These are phyloP conservation scores for Fusarium sp. DNA, from an alignment of 2,329 filamentous ascomycete species.

Conservation along the genomic window DNA sequence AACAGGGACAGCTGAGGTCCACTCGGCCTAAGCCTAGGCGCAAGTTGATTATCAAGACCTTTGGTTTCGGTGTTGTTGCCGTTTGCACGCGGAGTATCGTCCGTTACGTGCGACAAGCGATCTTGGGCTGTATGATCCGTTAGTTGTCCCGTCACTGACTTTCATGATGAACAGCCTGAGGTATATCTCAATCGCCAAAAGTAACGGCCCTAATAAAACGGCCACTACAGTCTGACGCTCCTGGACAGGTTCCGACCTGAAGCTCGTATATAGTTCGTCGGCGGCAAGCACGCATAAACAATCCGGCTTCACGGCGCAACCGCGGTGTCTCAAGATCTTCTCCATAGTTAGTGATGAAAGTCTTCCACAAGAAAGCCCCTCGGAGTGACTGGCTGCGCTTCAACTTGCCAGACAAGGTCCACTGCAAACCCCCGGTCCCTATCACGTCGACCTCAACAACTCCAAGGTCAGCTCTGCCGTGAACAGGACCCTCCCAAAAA, in stretches of 20 bases:
- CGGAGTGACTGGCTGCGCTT: slow-evolving; percentile 34
- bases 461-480: slow-evolving; percentile 26
- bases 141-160: not conserved
- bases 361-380: slow-evolving; percentile 16
- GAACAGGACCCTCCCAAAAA: slow-evolving; percentile 15
- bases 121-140: slow-evolving; percentile 4
- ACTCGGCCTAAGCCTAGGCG: slow-evolving; percentile 28
- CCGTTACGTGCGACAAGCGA: slow-evolving; percentile 30
- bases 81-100: slow-evolving; percentile 40
- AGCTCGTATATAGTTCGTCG: slow-evolving; percentile 3
- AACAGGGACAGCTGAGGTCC: slow-evolving; percentile 47
- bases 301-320: slow-evolving; percentile 41
- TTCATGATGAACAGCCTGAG: slow-evolving; percentile 8
- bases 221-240: slow-evolving; percentile 6
- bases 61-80: slow-evolving; percentile 46
- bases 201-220: slow-evolving; percentile 1
- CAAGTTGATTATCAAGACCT: slow-evolving; percentile 39
- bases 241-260: slow-evolving; percentile 6
- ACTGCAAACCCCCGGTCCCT: slow-evolving; percentile 26
- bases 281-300: slow-evolving; percentile 31
- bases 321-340: slow-evolving; percentile 40
- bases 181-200: slow-evolving; percentile 12
- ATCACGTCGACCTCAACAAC: slow-evolving; percentile 39
- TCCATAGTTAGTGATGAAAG: slow-evolving; percentile 36
- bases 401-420: slow-evolving; percentile 37